Evolutionary conservation across 805 yeast genomes (phyloP).

Genomic region (Saccharomycopsis sp.): DNA sequence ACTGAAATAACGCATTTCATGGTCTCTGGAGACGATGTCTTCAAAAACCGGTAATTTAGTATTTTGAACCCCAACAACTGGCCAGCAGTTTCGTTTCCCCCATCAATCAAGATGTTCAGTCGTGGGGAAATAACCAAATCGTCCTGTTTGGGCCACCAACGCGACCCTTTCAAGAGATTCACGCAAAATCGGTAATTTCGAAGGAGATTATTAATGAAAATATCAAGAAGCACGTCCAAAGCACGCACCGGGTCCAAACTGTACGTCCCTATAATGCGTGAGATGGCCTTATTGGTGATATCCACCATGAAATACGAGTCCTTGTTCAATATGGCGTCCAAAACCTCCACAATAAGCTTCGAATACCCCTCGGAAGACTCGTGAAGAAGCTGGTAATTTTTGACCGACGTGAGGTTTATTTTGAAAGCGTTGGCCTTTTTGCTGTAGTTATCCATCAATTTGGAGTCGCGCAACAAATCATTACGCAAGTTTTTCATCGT

Average conservation of each 20-base stretch:
- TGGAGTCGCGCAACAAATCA: constrained; percentile 7
- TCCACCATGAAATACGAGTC: constrained; percentile 37
- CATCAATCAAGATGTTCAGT: constrained; percentile 24
- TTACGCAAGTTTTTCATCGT: constrained; percentile 6
- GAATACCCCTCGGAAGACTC: constrained; percentile 80
- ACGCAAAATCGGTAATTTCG: constrained; percentile 42
- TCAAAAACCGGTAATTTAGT: constrained; percentile 26
- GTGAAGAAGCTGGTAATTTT: constrained; percentile 57
- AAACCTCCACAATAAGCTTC: constrained; percentile 47
- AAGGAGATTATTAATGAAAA: constrained; percentile 41
- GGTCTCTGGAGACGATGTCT: constrained; percentile 36
- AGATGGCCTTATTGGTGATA: constrained; percentile 41
- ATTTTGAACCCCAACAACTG: constrained; percentile 46
- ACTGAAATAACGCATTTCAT: constrained; percentile 43
- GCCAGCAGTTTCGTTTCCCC: constrained; percentile 53
- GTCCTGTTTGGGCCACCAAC: constrained; percentile 56
- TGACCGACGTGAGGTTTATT: constrained; percentile 27
- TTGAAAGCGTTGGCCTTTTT: constrained; percentile 2
- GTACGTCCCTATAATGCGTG: constrained; percentile 64
- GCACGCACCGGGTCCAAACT: constrained; percentile 66
- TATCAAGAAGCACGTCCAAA: constrained; percentile 54
- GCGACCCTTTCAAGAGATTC: constrained; percentile 43
- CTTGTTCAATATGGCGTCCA: constrained; percentile 35
- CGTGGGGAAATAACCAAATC: constrained; percentile 30
- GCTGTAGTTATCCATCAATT: constrained; percentile 6